Conservation (phyloP, 331 rosid species). For the Stylosanthes scabra region DNA sequence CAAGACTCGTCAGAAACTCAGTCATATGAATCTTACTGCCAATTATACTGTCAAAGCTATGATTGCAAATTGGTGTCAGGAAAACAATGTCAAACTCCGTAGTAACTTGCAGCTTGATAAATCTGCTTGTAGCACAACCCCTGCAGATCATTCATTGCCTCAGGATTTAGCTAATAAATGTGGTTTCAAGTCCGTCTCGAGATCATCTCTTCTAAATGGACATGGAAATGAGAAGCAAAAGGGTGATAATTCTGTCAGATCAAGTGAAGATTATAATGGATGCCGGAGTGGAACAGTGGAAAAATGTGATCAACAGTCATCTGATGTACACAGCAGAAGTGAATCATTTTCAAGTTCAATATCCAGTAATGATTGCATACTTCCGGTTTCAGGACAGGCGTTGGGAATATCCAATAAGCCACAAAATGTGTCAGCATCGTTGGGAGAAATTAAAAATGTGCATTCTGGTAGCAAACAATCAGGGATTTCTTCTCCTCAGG, state of each 20-base stretch:
- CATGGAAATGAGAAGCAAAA: slow-evolving; percentile 59
- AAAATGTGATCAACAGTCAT: slow-evolving; percentile 63
- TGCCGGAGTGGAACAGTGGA: slow-evolving; percentile 52
- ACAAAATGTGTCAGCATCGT: slow-evolving; percentile 45
- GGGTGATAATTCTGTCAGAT: slow-evolving; percentile 47
- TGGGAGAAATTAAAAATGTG: slow-evolving; percentile 69
- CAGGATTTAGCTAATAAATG: slow-evolving; percentile 50
- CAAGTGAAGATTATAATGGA: slow-evolving; percentile 57
- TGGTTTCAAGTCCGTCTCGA: slow-evolving; percentile 55
- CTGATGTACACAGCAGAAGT: slow-evolving; percentile 73
- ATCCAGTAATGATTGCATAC: slow-evolving; percentile 72
- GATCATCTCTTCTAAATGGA: slow-evolving; percentile 62
- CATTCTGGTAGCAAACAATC: slow-evolving; percentile 48
- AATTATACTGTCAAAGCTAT: slow-evolving; percentile 93
- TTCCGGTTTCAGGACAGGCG: slow-evolving; percentile 58
- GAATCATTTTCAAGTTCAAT: slow-evolving; percentile 86
- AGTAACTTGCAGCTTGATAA: slow-evolving; percentile 37
- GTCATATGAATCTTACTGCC: slow-evolving; percentile 78
- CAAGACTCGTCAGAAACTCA: slow-evolving; percentile 75
- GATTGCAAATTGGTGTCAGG: slow-evolving; percentile 94
- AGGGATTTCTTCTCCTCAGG: slow-evolving; percentile 36
- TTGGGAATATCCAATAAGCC: slow-evolving; percentile 51
- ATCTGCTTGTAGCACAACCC: slow-evolving; percentile 40
- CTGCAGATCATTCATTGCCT: slow-evolving; percentile 41
- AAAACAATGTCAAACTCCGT: slow-evolving; percentile 57